Conservation (phyloP, 73 alveolate genomes). For the Paramecium primaurelia region DNA sequence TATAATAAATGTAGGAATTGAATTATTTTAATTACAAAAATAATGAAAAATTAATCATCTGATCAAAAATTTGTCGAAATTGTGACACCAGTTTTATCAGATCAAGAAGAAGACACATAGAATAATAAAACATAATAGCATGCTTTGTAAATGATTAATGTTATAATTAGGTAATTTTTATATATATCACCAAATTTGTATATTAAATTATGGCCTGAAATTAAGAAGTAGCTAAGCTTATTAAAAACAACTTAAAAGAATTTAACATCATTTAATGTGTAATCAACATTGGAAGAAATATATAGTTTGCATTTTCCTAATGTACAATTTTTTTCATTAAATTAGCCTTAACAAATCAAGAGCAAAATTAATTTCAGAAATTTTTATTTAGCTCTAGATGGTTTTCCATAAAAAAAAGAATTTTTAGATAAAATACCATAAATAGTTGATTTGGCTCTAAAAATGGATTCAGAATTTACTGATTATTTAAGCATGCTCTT, state of each 20-base stretch:
- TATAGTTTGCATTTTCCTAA: background rate
- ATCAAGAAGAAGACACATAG: background rate
- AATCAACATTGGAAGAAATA: background rate
- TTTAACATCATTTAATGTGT: background rate
- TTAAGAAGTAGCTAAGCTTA: background rate
- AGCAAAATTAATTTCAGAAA: background rate
- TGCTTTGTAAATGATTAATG: background rate
- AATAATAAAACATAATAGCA: background rate
- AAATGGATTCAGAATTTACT: background rate
- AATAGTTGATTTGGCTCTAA: background rate
- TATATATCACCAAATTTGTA: background rate
- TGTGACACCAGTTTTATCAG: background rate
- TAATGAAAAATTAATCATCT: background rate
- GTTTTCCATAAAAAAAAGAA: background rate
- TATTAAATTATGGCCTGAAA: background rate
- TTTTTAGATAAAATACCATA: background rate
- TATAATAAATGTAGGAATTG: background rate
- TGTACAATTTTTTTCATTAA: background rate
- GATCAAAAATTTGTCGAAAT: background rate
- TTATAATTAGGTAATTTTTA: background rate
- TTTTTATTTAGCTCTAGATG: background rate
- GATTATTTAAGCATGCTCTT: background rate
- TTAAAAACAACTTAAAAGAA: background rate
- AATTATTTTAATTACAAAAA: background rate
- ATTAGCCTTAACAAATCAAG: background rate